Conservation (phyloP, 176 grass and related monocot genomes). For the Chrysopogon serrulatus region DNA sequence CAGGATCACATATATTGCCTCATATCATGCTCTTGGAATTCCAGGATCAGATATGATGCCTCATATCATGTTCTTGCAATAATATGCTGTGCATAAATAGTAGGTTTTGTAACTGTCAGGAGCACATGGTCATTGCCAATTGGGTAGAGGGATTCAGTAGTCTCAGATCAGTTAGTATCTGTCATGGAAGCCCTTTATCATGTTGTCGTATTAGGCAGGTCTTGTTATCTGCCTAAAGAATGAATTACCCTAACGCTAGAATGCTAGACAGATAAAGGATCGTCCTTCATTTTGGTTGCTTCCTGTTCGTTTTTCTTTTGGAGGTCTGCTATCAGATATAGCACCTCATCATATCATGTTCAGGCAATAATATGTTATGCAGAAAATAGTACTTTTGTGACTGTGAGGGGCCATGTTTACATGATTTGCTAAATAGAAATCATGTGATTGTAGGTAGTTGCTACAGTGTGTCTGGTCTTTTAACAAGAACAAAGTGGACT, state of each 20-base stretch:
- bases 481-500: constrained; percentile 21
- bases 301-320: neutral
- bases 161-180: too few species aligned
- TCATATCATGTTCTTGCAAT: too few species aligned
- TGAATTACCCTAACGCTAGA: neutral
- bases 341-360: too few species aligned
- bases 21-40: neutral
- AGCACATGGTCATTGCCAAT: too few species aligned
- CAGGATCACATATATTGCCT: neutral
- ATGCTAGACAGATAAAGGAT: neutral
- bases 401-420: neutral
- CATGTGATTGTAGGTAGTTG: neutral
- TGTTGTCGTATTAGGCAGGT: neutral
- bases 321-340: neutral
- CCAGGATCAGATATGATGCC: neutral
- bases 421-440: neutral
- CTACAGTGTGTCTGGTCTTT: neutral
- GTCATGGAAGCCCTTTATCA: neutral
- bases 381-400: neutral
- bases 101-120: too few species aligned
- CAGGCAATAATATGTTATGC: neutral
- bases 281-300: neutral
- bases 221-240: neutral
- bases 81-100: too few species aligned
- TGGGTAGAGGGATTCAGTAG: too few species aligned